Base-by-base conservation (phyloP, 345 rosid species). In the Luvunga scandens region DNA sequence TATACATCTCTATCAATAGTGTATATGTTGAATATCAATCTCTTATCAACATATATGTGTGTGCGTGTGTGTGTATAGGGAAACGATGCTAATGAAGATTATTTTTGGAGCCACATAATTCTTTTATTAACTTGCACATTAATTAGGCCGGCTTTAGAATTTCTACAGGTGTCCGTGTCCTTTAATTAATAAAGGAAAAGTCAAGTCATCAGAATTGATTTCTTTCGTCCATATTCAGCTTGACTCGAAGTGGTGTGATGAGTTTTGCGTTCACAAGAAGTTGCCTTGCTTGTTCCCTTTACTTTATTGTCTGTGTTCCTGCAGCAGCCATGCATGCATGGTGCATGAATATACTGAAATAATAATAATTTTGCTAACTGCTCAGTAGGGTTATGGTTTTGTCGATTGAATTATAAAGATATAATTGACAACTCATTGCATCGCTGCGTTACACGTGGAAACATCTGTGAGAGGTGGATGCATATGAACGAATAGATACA, bases 281-380 rank as follows among this genome's bases (percentile, higher is more conserved):
- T 45, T 57, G 73, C 27, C 25, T 59, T 31, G 34, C 39, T 72
- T 72, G 24, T 38, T 24, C 34, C 64, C 56, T 73, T 60, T 21
- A 21, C 65, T 13, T 28, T 27, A 28, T 28, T 31, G 34, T 79
- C 83, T 56, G 36, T 72, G 73, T 66, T 70, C 28, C 19, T 34
- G 64, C 65, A 76, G 75, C 86, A 76, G 81, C 84, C 76, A 73
- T 34, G 12, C 66, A 53, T 70, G 36, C 57, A 25, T 73, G 2
- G 65, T 45, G 8, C 66, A 53, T 74, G 36, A 36, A 25, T 73
- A 2, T 9, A 4, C n/a, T 10, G 1, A 18, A 28, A 63, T 63
- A 63, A 66, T 21, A 7, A n/a, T 9, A 9, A 31, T 53, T 18
- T 16, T 45, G 50, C 50, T 45, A 12, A 45, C 18, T 12, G 50